Evolutionary conservation across 768 basidiomycete species (phyloP).

Genomic region (Lactifluus volemus): DNA sequence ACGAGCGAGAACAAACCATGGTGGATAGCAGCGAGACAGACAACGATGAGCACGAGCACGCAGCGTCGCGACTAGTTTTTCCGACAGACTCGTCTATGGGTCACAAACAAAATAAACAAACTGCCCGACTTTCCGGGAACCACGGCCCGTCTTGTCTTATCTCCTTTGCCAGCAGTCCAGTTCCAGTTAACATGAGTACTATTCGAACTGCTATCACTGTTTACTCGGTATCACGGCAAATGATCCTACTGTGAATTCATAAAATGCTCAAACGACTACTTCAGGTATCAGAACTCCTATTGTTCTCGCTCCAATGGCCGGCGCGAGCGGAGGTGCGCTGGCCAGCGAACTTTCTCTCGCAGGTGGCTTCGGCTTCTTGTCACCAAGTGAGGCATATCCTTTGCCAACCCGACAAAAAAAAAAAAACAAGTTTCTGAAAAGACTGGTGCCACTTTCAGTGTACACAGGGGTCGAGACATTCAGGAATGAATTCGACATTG

Average conservation of each 20-base stretch:
- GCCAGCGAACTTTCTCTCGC: slow-evolving; percentile 49
- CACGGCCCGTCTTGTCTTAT: neutral
- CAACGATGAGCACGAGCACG: slow-evolving; percentile 15
- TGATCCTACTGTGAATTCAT: neutral
- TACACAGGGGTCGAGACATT: slow-evolving; percentile 39
- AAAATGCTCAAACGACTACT: neutral
- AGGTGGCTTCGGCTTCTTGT: slow-evolving; percentile 71
- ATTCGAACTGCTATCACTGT: slow-evolving; percentile 37
- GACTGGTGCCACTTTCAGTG: slow-evolving; percentile 28
- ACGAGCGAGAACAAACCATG: slow-evolving; percentile 18
- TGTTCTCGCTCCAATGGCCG: slow-evolving; percentile 62
- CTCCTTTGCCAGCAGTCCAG: too few relatives aligned
- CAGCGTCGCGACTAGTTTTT: slow-evolving; percentile 9
- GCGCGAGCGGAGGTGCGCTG: slow-evolving; percentile 47
- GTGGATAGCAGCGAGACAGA: slow-evolving; percentile 4
- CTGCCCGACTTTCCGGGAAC: neutral
- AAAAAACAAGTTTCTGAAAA: neutral
- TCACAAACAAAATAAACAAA: slow-evolving; percentile 6
- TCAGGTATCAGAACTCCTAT: slow-evolving; percentile 52
- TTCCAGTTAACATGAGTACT: slow-evolving; percentile 19
- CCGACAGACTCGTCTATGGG: neutral
- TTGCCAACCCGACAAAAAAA: neutral
- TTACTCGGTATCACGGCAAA: slow-evolving; percentile 36
- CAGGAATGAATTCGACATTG: slow-evolving; percentile 42
- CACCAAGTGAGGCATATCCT: slow-evolving; percentile 39